phyloP scores from a whole-genome alignment of 257 asterid species.

The Paraleonurus japonicus region DNA sequence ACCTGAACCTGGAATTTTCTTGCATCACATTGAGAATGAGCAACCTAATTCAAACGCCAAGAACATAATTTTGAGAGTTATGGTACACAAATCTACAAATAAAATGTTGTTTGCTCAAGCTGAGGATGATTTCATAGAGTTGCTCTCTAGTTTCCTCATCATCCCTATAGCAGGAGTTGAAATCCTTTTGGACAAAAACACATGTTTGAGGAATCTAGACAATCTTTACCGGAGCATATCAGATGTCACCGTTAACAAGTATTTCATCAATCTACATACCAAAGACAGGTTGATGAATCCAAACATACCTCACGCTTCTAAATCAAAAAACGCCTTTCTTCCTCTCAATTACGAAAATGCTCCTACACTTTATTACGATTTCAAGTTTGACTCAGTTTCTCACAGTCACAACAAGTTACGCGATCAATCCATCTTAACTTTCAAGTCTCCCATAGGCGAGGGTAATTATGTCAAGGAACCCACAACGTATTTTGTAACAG shows the following conservation, averaged over 20 bases:
- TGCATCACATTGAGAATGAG: background rate
- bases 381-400: too few species aligned
- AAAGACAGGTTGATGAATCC: background rate
- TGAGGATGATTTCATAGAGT: slow-evolving; percentile 22
- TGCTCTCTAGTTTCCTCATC: slow-evolving; percentile 17
- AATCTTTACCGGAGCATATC: slow-evolving; percentile 14
- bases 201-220: background rate
- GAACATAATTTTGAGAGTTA: background rate
- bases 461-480: background rate
- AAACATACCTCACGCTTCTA: background rate
- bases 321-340: slow-evolving; percentile 4
- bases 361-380: background rate
- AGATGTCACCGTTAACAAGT: background rate
- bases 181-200: background rate
- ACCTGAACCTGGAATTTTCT: background rate
- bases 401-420: too few species aligned
- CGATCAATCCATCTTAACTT: background rate
- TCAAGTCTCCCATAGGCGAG: background rate
- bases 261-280: background rate
- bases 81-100: slow-evolving; percentile 5
- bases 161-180: slow-evolving; percentile 21
- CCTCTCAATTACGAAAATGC: background rate
- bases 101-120: slow-evolving; percentile 18
- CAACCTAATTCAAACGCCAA: background rate
- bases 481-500: slow-evolving; percentile 9